These are phyloP conservation scores for Schwanniomyces yamadae DNA, from an alignment of 805 yeast genomes.

Conservation along the genomic window DNA sequence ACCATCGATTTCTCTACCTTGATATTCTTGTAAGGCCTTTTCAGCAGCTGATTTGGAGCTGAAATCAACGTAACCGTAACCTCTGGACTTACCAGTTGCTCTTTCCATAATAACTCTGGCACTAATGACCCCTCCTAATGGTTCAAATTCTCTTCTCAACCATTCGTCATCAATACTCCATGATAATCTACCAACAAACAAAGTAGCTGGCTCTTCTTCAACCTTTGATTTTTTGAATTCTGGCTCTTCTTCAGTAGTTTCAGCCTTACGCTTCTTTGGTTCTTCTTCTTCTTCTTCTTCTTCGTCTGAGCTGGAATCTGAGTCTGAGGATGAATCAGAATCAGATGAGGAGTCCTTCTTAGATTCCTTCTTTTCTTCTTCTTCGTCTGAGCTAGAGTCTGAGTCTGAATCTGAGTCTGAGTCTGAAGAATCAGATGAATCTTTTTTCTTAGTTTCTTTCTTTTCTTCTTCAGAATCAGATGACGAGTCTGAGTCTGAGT, in stretches of 20 bases:
- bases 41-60: constrained; percentile 74
- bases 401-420: constrained; percentile 25
- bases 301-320: constrained; percentile 26
- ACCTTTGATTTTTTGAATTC: constrained; percentile 52
- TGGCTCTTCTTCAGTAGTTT: constrained; percentile 32
- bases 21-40: constrained; percentile 79
- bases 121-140: constrained; percentile 71
- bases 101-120: constrained; percentile 96
- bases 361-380: constrained; percentile 18
- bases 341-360: constrained; percentile 21
- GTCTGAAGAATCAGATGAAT: constrained; percentile 23
- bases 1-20: constrained; percentile 95
- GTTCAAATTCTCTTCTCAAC: constrained; percentile 85
- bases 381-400: constrained; percentile 32
- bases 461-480: constrained; percentile 25
- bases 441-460: constrained; percentile 17
- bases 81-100: constrained; percentile 89
- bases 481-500: constrained; percentile 20
- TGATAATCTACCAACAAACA: constrained; percentile 95
- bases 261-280: constrained; percentile 38
- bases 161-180: constrained; percentile 97
- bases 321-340: constrained; percentile 26
- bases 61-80: constrained; percentile 97
- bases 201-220: constrained; percentile 72
- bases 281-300: constrained; percentile 15